phyloP scores from a whole-genome alignment of 2,329 filamentous ascomycete species.

The Zasmidium angulare region DNA sequence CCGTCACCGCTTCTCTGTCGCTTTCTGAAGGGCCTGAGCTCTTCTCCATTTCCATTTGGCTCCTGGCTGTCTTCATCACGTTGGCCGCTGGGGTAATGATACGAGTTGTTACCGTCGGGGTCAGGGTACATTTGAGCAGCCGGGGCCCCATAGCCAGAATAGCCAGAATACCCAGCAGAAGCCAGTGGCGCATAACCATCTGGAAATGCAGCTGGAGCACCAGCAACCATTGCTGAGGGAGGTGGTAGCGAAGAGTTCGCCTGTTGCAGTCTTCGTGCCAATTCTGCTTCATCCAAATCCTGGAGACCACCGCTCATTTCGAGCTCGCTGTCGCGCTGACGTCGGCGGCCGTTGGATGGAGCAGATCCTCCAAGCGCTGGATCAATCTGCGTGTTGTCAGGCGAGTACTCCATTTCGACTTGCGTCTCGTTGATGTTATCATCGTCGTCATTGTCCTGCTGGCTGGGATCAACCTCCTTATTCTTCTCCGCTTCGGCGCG shows the following conservation, averaged over 20 bases:
- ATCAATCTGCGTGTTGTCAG: slow-evolving; percentile 34
- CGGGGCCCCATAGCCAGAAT: slow-evolving; percentile 30
- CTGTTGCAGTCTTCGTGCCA: slow-evolving; percentile 30
- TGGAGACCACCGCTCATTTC: slow-evolving; percentile 18
- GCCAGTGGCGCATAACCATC: slow-evolving; percentile 35
- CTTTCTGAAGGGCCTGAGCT: slow-evolving; percentile 29
- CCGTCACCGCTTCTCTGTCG: slow-evolving; percentile 17
- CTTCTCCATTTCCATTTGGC: slow-evolving; percentile 22
- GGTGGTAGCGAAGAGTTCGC: slow-evolving; percentile 31
- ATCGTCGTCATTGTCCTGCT: slow-evolving; percentile 45
- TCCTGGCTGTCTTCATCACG: slow-evolving; percentile 33
- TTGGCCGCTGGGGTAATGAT: slow-evolving; percentile 30
- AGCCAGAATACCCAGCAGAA: slow-evolving; percentile 29
- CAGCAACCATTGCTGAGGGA: slow-evolving; percentile 31
- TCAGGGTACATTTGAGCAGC: slow-evolving; percentile 33
- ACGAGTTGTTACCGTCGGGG: slow-evolving; percentile 23
- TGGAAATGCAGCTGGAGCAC: slow-evolving; percentile 23
- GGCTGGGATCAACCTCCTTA: slow-evolving; percentile 47
- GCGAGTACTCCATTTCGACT: slow-evolving; percentile 41
- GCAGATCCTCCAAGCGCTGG: slow-evolving; percentile 31
- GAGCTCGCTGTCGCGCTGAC: not conserved
- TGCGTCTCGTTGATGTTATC: slow-evolving; percentile 35
- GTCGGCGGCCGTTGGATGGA: slow-evolving; percentile 9
- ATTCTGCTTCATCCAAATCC: slow-evolving; percentile 29
- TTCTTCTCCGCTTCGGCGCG: slow-evolving; percentile 55